A percentile compares a stretch with the other conserved stretches of the same genome.
Evolutionary conservation across 2,329 filamentous ascomycete genomes (phyloP).

Genomic region (Scorias spongiosa): DNA sequence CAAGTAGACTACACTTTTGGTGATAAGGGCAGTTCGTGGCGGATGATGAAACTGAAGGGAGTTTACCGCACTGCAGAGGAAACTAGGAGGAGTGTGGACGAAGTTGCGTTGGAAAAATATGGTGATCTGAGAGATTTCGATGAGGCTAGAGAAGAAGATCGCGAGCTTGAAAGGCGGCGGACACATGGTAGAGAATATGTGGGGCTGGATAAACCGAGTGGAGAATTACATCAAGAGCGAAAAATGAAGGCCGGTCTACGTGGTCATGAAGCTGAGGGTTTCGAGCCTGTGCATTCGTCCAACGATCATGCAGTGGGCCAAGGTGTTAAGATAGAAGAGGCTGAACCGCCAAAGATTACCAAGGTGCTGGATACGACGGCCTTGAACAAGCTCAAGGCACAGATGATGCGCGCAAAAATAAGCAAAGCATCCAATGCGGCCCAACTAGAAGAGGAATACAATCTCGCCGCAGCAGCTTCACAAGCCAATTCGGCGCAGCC

Average conservation of each 20-base stretch:
- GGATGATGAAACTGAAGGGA: constrained; percentile 84
- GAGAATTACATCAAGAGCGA: constrained; percentile 70
- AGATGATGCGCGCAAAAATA: constrained; percentile 91
- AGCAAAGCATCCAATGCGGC: constrained; percentile 59
- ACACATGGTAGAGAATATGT: constrained; percentile 76
- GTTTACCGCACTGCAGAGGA: constrained; percentile 71
- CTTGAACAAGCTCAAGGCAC: constrained; percentile 78
- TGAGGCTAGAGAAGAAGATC: constrained; percentile 79
- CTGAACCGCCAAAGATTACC: constrained; percentile 32
- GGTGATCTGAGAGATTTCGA: constrained; percentile 76
- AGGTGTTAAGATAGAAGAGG: constrained; percentile 43
- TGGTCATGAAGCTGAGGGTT: constrained; percentile 17
- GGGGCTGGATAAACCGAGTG: constrained; percentile 72
- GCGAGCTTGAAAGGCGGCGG: constrained; percentile 70
- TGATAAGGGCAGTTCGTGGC: constrained; percentile 80
- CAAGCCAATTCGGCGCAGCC: constrained; percentile 39
- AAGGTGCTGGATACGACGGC: constrained; percentile 56
- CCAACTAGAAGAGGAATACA: constrained; percentile 71
- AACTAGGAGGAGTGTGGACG: constrained; percentile 56
- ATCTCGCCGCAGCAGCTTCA: constrained; percentile 52
- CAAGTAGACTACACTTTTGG: constrained; percentile 75
- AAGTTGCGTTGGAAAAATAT: constrained; percentile 68
- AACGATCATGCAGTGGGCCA: constrained; percentile 27
- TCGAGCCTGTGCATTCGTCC: constrained; percentile 15
- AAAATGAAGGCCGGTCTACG: constrained; percentile 43